Evolutionary conservation across 768 basidiomycete species (phyloP), one percentile per base, ranked within the genome.

Genomic region (Boletellus ananas): DNA sequence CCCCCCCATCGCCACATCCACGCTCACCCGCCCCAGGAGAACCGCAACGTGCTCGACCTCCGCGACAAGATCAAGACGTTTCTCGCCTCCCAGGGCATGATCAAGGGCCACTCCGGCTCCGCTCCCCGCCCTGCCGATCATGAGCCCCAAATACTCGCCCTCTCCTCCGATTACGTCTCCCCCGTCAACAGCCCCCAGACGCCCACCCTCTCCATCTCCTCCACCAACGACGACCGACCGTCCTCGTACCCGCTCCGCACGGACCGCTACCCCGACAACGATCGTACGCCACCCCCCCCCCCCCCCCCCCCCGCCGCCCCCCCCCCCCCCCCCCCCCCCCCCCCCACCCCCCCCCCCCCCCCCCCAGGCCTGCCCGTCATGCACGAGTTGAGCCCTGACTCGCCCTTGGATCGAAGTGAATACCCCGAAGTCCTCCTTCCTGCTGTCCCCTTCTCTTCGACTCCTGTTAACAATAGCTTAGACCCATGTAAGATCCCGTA

Each of bases 31-130:
- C 46, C 57, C 20, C 57, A 90, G 88, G 85, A 88, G 65, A 81
- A 72, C 58, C 77, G 79, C 54, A 84, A 81, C 53, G 87, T 90
- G 4, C 62, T 77, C 33, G 79, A 80, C 52, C 71, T 89, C 35
- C 78, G 88, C 47, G 86, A 88, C 58, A 86, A 82, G 70, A 90
- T 90, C 62, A 91, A 90, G 71, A 69, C 71, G 1, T 87, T 88
- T 61, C 76, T 91, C 20, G 86, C 86, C 0, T 79, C 86, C 0
- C 87, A 90, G 65, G 89, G 89, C 42, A 88, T 90, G 87, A 90
- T 92, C 69, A 91, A 91, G 69, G 90, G 90, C 25, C 88, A 90
- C 60, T 85, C 89, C 17, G 85, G 85, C 49, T 72, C 84, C 23
- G 83, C 80, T 2, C 75, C 84, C 17, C 81, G 84, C 38, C 68